These are phyloP conservation scores for Erucastrum elatum DNA, from an alignment of 345 rosid genomes.

Conservation along the genomic window DNA sequence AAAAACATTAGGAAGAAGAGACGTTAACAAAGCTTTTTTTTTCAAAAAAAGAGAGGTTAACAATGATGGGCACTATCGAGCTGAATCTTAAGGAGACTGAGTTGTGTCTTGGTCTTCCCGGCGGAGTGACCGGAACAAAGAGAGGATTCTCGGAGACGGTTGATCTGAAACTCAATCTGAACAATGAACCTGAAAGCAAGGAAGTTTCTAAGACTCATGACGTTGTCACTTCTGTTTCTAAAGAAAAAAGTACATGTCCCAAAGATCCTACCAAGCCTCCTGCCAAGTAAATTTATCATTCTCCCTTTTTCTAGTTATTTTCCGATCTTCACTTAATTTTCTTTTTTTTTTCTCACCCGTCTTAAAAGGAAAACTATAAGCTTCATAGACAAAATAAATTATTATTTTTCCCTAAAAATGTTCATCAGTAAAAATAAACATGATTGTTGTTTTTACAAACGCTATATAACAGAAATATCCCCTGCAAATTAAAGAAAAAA, in stretches of 20 bases:
- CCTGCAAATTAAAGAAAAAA: neutral
- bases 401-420: too few species aligned
- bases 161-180: conserved; percentile 73
- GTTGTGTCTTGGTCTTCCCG: conserved; percentile 81
- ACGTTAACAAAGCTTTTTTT: too few species aligned
- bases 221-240: conserved; percentile 29
- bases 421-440: too few species aligned
- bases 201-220: conserved; percentile 27
- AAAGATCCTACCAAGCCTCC: conserved; percentile 71
- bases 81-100: conserved; percentile 69
- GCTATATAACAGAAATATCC: too few species aligned
- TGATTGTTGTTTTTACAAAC: too few species aligned
- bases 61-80: conserved; percentile 37
- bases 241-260: conserved; percentile 32
- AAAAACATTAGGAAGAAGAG: conserved; percentile 14
- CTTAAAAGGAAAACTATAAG: neutral
- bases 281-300: conserved; percentile 53
- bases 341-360: neutral
- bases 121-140: conserved; percentile 53
- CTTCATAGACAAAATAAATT: neutral
- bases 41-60: too few species aligned
- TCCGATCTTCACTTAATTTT: neutral
- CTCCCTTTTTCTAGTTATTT: conserved; percentile 1
- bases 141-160: conserved; percentile 75
- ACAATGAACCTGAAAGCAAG: conserved; percentile 39